These are phyloP conservation scores for Sporothrix curviconia DNA, from an alignment of 2,329 filamentous ascomycete species.

Conservation along the genomic window DNA sequence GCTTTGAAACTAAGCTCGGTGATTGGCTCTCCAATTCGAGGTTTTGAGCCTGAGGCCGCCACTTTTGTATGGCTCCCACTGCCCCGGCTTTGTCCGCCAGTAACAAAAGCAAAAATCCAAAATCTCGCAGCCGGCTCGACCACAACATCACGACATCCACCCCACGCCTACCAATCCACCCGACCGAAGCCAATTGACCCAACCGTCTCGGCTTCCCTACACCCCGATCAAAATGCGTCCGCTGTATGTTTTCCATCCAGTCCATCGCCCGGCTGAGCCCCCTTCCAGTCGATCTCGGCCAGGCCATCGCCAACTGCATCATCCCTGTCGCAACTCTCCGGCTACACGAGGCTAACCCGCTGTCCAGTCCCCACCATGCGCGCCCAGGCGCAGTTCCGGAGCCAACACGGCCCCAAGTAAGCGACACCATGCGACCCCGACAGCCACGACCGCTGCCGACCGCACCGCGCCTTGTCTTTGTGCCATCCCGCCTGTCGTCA, in stretches of 20 bases:
- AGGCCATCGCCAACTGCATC: too few relatives aligned
- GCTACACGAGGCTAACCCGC: neutral
- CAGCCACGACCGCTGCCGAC: neutral
- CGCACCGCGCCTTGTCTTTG: neutral
- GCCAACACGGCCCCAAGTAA: conserved; percentile 61
- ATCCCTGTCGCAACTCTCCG: too few relatives aligned
- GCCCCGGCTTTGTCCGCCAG: conserved; percentile 27
- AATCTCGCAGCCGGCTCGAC: conserved; percentile 25
- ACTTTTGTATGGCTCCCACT: neutral
- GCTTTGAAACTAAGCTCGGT: conserved; percentile 18
- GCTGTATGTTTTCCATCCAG: conserved; percentile 22
- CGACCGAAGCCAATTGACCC: conserved; percentile 11
- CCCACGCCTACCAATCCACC: neutral
- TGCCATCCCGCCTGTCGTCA: neutral
- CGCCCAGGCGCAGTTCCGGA: conserved; percentile 51
- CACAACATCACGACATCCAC: conserved; percentile 19
- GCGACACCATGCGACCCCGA: conserved; percentile 23
- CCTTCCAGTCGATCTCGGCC: too few relatives aligned
- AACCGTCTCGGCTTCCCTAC: neutral
- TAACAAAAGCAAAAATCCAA: conserved; percentile 15
- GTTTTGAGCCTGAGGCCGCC: conserved; percentile 9
- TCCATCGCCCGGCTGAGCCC: neutral
- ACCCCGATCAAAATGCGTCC: conserved; percentile 23
- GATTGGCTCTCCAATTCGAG: conserved; percentile 16
- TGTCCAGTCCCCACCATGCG: conserved; percentile 41